Evolutionary conservation across 192 early-diverging fungal species (phyloP).

Genomic region (Gonapodya sp.): DNA sequence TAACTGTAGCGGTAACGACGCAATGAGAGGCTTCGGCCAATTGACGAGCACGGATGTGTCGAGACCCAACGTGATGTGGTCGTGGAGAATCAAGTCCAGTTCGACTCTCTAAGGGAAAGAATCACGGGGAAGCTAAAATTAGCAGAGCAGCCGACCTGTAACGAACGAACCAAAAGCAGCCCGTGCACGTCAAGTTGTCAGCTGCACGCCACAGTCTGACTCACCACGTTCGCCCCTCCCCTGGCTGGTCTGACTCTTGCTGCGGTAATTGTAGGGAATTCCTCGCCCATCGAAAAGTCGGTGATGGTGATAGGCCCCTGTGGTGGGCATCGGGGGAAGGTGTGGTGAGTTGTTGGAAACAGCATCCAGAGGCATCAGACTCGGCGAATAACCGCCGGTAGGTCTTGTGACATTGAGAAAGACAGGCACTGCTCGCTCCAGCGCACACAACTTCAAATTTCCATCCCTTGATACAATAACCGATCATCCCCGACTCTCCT

Average conservation of each 20-base stretch:
- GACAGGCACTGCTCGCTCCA: conserved; percentile 48
- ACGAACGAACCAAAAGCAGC: too few species aligned
- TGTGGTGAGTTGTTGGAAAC: too few species aligned
- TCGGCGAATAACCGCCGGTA: too few species aligned
- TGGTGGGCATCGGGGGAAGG: too few species aligned
- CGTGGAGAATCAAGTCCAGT: conserved; percentile 75
- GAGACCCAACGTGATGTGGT: conserved; percentile 87
- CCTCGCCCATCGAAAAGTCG: conserved; percentile 47
- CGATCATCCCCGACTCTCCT: too few species aligned
- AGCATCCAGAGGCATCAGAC: too few species aligned
- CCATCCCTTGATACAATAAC: too few species aligned
- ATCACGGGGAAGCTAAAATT: not conserved
- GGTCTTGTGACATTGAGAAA: too few species aligned
- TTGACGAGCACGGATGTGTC: conserved; percentile 89
- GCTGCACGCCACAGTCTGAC: not conserved
- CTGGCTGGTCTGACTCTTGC: conserved; percentile 31
- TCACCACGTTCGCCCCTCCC: conserved; percentile 29
- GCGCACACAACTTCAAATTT: too few species aligned
- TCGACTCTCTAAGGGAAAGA: conserved; percentile 52
- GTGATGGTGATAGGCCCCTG: conserved; percentile 48
- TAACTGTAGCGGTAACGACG: conserved; percentile 84
- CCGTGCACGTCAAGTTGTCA: too few species aligned
- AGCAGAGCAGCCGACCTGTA: not conserved
- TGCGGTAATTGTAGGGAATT: conserved; percentile 36
- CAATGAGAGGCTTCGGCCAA: conserved; percentile 83